Conservation (phyloP, 331 rosid genomes). For the Malus hybrid region DNA sequence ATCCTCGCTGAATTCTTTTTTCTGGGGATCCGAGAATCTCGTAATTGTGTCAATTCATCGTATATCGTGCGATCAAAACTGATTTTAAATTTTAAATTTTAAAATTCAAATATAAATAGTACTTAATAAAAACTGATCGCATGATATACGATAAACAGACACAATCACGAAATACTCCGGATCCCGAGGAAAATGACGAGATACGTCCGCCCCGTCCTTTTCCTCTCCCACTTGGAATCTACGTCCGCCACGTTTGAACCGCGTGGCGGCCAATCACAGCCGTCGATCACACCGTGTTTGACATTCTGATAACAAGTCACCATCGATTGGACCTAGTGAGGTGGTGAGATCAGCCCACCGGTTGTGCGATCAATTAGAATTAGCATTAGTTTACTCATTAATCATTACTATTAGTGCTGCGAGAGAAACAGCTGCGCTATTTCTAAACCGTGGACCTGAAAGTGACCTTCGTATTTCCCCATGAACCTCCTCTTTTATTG, state of each 20-base stretch:
- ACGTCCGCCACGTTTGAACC: constrained; percentile 3
- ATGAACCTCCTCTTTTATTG: too few species aligned
- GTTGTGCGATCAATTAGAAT: neutral
- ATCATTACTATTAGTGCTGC: neutral
- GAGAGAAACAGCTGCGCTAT: neutral
- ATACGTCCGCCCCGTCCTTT: neutral
- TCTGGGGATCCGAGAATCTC: too few species aligned
- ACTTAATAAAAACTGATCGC: too few species aligned
- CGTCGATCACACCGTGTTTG: neutral
- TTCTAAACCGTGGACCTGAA: neutral
- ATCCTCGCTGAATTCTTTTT: too few species aligned
- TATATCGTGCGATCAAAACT: too few species aligned
- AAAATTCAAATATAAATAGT: too few species aligned
- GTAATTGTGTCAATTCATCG: too few species aligned
- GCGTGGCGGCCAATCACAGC: neutral
- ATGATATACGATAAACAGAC: too few species aligned
- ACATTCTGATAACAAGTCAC: neutral
- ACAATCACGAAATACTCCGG: too few species aligned
- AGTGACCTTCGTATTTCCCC: neutral
- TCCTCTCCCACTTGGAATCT: neutral
- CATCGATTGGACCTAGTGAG: neutral
- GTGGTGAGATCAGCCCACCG: neutral
- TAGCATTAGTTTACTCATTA: neutral
- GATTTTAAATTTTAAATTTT: too few species aligned
- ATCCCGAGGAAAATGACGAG: too few species aligned